Evolutionary conservation across 1,139 yeast species (phyloP).

Genomic region (Suhomyces coccinellae): DNA sequence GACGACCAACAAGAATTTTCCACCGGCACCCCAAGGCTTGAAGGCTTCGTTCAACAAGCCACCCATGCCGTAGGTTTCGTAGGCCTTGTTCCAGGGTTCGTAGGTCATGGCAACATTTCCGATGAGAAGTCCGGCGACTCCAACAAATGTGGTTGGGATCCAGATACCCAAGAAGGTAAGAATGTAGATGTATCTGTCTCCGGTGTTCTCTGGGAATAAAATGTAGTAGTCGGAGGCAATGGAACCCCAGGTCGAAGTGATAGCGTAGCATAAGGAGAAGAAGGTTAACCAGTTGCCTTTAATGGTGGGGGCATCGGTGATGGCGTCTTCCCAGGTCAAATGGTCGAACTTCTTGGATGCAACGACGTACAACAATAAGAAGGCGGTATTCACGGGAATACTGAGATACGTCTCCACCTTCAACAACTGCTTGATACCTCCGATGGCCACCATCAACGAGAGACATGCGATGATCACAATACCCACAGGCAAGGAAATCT

Average conservation of each 20-base stretch:
- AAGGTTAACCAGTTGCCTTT: constrained; percentile 73
- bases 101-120: constrained; percentile 70
- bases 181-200: constrained; percentile 54
- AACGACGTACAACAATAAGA: constrained; percentile 67
- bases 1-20: constrained; percentile 70
- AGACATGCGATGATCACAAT: constrained; percentile 66
- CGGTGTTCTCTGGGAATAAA: constrained; percentile 73
- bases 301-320: constrained; percentile 38
- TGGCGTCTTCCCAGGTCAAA: constrained; percentile 39
- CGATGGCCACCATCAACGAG: constrained; percentile 66
- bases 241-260: constrained; percentile 90
- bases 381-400: constrained; percentile 68
- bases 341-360: constrained; percentile 55
- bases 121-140: constrained; percentile 67
- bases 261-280: constrained; percentile 73
- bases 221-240: constrained; percentile 84
- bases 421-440: constrained; percentile 72
- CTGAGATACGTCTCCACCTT: constrained; percentile 69
- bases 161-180: constrained; percentile 70
- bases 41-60: constrained; percentile 72
- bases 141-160: constrained; percentile 78
- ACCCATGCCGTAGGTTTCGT: constrained; percentile 67
- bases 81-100: constrained; percentile 59
- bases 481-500: constrained; percentile 70
- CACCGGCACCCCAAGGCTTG: constrained; percentile 74